phyloP scores from a whole-genome alignment of 306 rosid species.

The Fragaria ananassa region DNA sequence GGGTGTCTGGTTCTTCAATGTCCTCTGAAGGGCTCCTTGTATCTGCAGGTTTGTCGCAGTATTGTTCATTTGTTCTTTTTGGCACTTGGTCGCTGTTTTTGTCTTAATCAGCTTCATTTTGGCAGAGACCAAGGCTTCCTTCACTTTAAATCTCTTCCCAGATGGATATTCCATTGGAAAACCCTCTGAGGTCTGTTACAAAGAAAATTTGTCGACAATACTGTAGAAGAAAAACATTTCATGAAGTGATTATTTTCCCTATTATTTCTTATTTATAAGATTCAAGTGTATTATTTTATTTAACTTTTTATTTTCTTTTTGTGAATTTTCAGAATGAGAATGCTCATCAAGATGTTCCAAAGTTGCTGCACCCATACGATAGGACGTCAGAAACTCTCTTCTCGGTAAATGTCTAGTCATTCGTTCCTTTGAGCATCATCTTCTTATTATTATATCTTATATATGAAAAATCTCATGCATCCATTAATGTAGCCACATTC shows the following conservation, averaged over 20 bases:
- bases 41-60: slow-evolving; percentile 40
- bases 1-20: slow-evolving; percentile 33
- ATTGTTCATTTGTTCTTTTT: not conserved
- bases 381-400: slow-evolving; percentile 82
- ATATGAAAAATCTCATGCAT: not conserved
- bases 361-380: slow-evolving; percentile 88
- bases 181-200: slow-evolving; percentile 72
- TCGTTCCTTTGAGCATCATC: not conserved
- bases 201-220: slow-evolving; percentile 14
- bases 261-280: slow-evolving; percentile 17
- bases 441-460: not conserved
- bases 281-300: not conserved
- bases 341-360: slow-evolving; percentile 53
- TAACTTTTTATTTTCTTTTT: slow-evolving; percentile 13
- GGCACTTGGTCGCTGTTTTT: slow-evolving; percentile 19
- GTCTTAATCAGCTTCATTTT: slow-evolving; percentile 25
- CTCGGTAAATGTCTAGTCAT: slow-evolving; percentile 53
- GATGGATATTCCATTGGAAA: slow-evolving; percentile 91
- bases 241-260: slow-evolving; percentile 13
- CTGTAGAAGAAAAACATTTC: slow-evolving; percentile 3
- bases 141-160: slow-evolving; percentile 66
- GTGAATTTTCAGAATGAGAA: slow-evolving; percentile 59
- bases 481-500: not conserved
- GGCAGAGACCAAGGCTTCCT: slow-evolving; percentile 77
- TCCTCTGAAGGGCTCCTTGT: slow-evolving; percentile 38